Evolutionary conservation across 129 eudicot species (phyloP).

Genomic region (Pulicaria dysenterica): DNA sequence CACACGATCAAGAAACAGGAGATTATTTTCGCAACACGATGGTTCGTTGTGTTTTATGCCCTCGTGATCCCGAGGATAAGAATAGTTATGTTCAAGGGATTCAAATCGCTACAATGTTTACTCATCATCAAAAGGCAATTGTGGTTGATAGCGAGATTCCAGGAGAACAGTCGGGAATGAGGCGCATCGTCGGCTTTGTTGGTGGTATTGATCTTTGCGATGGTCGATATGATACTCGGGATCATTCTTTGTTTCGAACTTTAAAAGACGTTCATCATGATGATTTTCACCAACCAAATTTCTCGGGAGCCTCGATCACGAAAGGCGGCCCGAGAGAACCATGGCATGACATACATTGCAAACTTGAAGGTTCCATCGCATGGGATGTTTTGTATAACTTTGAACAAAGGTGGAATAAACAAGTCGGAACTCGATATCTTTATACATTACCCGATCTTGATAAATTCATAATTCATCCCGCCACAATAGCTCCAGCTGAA

Average conservation of each 20-base stretch:
- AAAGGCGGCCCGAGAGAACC: slow-evolving; percentile 97
- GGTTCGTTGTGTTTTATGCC: slow-evolving; percentile 70
- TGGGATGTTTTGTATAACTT: slow-evolving; percentile 93
- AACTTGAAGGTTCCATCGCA: slow-evolving; percentile 78
- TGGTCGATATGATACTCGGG: slow-evolving; percentile 73
- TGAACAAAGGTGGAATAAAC: slow-evolving; percentile 84
- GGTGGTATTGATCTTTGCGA: slow-evolving; percentile 96
- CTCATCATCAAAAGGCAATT: slow-evolving; percentile 86
- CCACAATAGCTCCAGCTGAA: slow-evolving; percentile 23
- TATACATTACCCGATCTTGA: slow-evolving; percentile 47
- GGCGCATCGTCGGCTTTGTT: slow-evolving; percentile 67
- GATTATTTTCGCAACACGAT: slow-evolving; percentile 58
- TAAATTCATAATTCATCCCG: slow-evolving; percentile 42
- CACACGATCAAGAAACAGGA: slow-evolving; percentile 81
- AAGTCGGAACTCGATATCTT: slow-evolving; percentile 51
- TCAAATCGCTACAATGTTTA: slow-evolving; percentile 64
- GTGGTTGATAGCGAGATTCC: slow-evolving; percentile 54
- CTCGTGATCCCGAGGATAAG: slow-evolving; percentile 64
- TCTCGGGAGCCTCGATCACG: slow-evolving; percentile 54
- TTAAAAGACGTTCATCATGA: slow-evolving; percentile 55
- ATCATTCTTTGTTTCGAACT: slow-evolving; percentile 67
- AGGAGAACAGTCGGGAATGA: slow-evolving; percentile 34
- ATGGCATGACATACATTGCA: slow-evolving; percentile 92
- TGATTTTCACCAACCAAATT: slow-evolving; percentile 88
- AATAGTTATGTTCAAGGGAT: slow-evolving; percentile 61